Base-by-base conservation (phyloP, 2,329 filamentous ascomycete species). In the Ceratocystis lukuohia region DNA sequence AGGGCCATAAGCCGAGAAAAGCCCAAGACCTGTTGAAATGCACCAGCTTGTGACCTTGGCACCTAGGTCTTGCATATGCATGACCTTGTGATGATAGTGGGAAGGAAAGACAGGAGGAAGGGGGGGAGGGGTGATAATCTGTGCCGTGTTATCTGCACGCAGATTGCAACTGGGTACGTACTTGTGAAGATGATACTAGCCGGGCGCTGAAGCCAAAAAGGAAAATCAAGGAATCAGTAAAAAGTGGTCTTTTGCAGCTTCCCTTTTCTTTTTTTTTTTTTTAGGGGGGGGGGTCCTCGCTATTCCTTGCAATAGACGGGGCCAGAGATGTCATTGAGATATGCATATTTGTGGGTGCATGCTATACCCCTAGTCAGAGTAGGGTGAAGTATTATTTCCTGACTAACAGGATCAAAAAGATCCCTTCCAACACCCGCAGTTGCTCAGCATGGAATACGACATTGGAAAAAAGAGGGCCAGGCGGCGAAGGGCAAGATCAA, bases 301-400 rank as follows among this genome's bases (percentile, higher is more conserved):
- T 20, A 15, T 44, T 62, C 17, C 20, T 17, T 45, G 10, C 4
- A 48, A 46, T 12, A 8, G 10, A 45, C 12, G 41, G 61, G 25
- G 46, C 46, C 37, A 62, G 37, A 28, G 61, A 62, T 62, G 61
- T 62, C 44, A 48, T 62, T 62, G 41, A 62, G 28, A 62, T 62
- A 62, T 62, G 61, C 61, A 48, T 62, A 48, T 62, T 62, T 62
- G 61, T 62, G 61, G 61, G 28, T 62, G 61, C 45, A 62, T 62
- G 61, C 61, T 62, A 57, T 28, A 57, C 22, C 53, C 22, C 53
- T 57, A 25, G 44, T 62, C 61, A 25, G 41, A 44, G 37, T 48
- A 46, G 61, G 37, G 7, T 17, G 61, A n/a, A 28, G 12, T 62
- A 30, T 57, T 57, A 57, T 57, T 30, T 57, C 17, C 53, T 57